Evolutionary conservation across 23 red algal species (phyloP), one percentile per base, ranked within the genome.

Genomic region (Chondrus crispus): DNA sequence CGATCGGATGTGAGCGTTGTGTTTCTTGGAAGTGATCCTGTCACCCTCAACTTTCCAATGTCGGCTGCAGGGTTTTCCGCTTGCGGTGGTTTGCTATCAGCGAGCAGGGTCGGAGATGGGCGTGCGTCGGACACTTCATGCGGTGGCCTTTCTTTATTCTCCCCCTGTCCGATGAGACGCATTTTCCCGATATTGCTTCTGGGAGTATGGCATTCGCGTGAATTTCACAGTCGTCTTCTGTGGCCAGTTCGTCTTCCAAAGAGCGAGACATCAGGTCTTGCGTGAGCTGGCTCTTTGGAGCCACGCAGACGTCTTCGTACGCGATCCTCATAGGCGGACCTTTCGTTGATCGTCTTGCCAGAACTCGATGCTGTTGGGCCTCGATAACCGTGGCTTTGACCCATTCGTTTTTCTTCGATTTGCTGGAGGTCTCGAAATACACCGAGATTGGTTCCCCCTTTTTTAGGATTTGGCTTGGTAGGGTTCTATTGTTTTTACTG

Each of bases 241-340:
- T 66, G 11, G 60, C 71, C 43, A 43, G 37, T 24, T 76, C 71
- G 33, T 48, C 37, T 48, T 88, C 84, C 43, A 74, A 24, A 22
- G 36, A 29, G 30, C 62, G 40, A 40, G 43, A 43, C 32, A 36
- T 70, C 30, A 86, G 60, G 42, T 88, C 84, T 58, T 52, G 9
- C 29, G 62, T 28, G 4, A 88, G 41, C 24, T 7, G 13, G 9
- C 46, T 55, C 26, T 2, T 52, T 5, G 64, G 64, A 2, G 45
- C 26, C 5, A 88, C 24, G 13, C 64, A 26, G n/a, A 68, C 5
- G 40, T 88, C 84, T 40, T 88, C 84, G 46, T 74, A 88, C 54
- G 84, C 84, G 3, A 71, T 24, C 41, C 74, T 88, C 47, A 62
- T 41, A 5, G 52, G 53, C 58, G 58, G 58, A 32, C 58, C 58